Conservation (phyloP, 306 rosid species). For the Comarum palustre region DNA sequence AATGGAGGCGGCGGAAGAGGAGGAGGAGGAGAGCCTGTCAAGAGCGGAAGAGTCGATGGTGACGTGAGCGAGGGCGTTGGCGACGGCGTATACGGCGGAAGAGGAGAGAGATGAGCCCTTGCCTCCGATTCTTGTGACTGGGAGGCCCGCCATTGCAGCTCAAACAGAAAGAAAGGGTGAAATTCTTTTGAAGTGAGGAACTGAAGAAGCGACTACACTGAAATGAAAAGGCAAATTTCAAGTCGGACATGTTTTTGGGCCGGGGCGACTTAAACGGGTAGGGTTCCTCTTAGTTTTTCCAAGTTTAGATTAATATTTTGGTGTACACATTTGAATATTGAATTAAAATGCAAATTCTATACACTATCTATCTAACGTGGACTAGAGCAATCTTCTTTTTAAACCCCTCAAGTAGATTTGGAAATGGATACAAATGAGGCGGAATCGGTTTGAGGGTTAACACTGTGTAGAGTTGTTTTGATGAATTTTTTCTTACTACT, state of each 20-base stretch:
- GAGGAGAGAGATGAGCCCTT: constrained; percentile 77
- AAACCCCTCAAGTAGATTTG: too few species aligned
- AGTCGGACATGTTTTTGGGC: not conserved
- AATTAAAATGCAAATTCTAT: too few species aligned
- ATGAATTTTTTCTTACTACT: too few species aligned
- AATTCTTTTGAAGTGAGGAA: not conserved
- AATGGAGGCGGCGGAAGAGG: constrained; percentile 19
- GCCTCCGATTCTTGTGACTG: constrained; percentile 61
- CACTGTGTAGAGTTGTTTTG: too few species aligned
- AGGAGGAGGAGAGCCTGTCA: constrained; percentile 44
- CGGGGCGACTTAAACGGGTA: not conserved
- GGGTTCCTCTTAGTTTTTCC: not conserved
- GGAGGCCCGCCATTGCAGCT: constrained; percentile 42
- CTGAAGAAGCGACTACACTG: not conserved
- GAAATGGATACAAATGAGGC: too few species aligned
- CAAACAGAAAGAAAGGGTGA: not conserved
- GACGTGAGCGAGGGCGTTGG: constrained; percentile 41
- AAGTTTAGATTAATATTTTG: too few species aligned
- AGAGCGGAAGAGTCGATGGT: constrained; percentile 64
- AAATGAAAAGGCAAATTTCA: not conserved
- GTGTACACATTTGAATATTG: too few species aligned
- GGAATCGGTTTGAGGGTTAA: too few species aligned
- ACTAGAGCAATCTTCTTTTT: too few species aligned
- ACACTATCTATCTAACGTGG: too few species aligned
- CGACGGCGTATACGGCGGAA: constrained; percentile 49